Base-by-base conservation (phyloP, 2,329 filamentous ascomycete species). In the Thelonectria rubi region DNA sequence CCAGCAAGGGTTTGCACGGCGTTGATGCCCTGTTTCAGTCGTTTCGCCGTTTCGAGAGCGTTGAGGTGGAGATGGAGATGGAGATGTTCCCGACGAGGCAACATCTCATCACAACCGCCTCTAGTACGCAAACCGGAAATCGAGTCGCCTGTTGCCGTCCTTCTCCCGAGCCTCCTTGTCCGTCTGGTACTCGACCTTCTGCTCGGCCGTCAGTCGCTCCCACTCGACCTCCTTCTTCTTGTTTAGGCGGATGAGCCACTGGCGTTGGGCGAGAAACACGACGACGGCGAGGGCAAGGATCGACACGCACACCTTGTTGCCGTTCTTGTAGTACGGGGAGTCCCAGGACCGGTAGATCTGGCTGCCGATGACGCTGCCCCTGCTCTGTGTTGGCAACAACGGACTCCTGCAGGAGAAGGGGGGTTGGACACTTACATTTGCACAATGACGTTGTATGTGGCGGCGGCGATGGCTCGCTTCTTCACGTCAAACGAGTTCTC, bases 291-390 rank as follows among this genome's bases (percentile, higher is more conserved):
- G 78, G 0, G 77, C 78, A 3, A 82, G 75, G 50, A 88, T 78
- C 1, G 77, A 82, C 21, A 89, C 81, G 50, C 87, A 78, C 3
- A 87, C 81, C 21, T 78, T 84, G 74, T 88, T 88, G 9, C 86
- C 86, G 3, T 69, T 79, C 60, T 84, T 82, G 70, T 87, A 88
- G 67, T 84, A 82, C 0, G 86, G 85, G 6, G 78, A 77, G 58
- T 88, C 86, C 58, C 81, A 77, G 2, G 71, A 68, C 17, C 82
- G 78, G 65, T 86, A 86, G 59, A 86, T 83, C 65, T 86, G 78
- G 43, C 71, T 75, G 14, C 78, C 74, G 30, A 78, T 72, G 10
- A 82, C 72, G 15, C 77, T 79, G 37, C 80, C 81, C 18, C 73
- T 75, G 47, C 8, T 30, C 18, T 8, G 1, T 51, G 24, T 70